Conservation (phyloP, 441 rosid species). For the Melianthus villosus region DNA sequence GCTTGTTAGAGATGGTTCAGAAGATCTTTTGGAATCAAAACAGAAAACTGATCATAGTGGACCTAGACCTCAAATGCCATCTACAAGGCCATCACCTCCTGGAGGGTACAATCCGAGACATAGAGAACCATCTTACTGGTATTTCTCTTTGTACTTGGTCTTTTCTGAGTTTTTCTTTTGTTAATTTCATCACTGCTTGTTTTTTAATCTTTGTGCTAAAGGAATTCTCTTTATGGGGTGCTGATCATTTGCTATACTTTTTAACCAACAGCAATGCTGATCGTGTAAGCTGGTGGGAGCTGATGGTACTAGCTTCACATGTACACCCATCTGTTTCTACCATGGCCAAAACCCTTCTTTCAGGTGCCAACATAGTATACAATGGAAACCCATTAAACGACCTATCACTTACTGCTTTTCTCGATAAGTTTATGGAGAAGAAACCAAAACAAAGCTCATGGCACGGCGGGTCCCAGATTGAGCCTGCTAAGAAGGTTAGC, state of each 20-base stretch:
- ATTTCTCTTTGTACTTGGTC: constrained; percentile 7
- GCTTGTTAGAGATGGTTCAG: constrained; percentile 20
- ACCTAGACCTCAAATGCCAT: constrained; percentile 16
- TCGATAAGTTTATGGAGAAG: constrained; percentile 97
- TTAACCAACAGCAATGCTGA: constrained; percentile 59
- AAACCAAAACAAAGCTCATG: constrained; percentile 67
- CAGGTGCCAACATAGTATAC: constrained; percentile 72
- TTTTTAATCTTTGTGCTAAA: no score
- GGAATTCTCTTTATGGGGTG: no score
- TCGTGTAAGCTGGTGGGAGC: constrained; percentile 85
- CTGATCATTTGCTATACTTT: neutral
- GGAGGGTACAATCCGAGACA: constrained; percentile 86
- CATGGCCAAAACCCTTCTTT: constrained; percentile 87
- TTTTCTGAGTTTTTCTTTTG: constrained; percentile 1
- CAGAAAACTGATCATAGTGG: constrained; percentile 13
- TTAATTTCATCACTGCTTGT: no score
- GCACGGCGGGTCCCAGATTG: constrained; percentile 97
- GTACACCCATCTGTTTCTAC: constrained; percentile 92
- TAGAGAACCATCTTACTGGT: constrained; percentile 91
- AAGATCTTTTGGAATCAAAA: constrained; percentile 18
- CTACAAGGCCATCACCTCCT: constrained; percentile 29
- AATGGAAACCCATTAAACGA: constrained; percentile 81
- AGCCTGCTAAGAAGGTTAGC: constrained; percentile 77
- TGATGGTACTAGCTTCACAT: constrained; percentile 71
- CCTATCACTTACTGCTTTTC: constrained; percentile 60